Evolutionary conservation across 106 monocot species (phyloP), one percentile per base, ranked within the genome.

Genomic region (Apostasia shenzhenica): DNA sequence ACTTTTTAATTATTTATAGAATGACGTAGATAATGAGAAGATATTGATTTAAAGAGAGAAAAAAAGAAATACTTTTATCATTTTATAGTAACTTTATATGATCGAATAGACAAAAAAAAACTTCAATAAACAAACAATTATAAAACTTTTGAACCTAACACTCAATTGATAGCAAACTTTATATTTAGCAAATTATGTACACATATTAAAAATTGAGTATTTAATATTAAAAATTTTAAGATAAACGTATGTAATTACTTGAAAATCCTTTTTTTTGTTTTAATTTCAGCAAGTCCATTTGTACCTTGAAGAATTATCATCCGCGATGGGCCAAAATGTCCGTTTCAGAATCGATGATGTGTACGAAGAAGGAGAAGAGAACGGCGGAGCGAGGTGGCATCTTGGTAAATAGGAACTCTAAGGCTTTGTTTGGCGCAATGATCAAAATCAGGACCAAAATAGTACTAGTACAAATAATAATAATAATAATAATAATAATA

Each of bases 241-340:
- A 10, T 37, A 48, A 1, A 1, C 14, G 5, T 8, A 14, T 26
- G 26, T 26, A 26, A 26, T 26, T 26, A 26, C 26, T 26, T 26
- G 26, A 26, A 26, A 26, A 53, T 2, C 40, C 46, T 40, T n/a
- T 69, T 62, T 44, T 61, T 46, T 55, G n/a, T 14, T 63, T 7
- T 73, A 45, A 10, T 49, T 72, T 68, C 70, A 88, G 84, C 55
- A 48, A 47, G 56, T 76, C 14, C 52, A 57, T 14, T 39, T n/a
- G 13, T 84, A 70, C 64, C 73, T 84, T 8, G 69, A 52, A 40
- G 37, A 78, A 63, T 70, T 88, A 50, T 69, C 71, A 38, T 47
- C 62, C 61, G 81, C 76, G 41, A 84, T 88, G 88, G 88, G 88
- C 42, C 45, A 70, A 48, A 55, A 84, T 51, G 73, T 74, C 43